These are phyloP conservation scores for Geotrichum reessii DNA, from an alignment of 1,139 yeast genomes.

Conservation along the genomic window DNA sequence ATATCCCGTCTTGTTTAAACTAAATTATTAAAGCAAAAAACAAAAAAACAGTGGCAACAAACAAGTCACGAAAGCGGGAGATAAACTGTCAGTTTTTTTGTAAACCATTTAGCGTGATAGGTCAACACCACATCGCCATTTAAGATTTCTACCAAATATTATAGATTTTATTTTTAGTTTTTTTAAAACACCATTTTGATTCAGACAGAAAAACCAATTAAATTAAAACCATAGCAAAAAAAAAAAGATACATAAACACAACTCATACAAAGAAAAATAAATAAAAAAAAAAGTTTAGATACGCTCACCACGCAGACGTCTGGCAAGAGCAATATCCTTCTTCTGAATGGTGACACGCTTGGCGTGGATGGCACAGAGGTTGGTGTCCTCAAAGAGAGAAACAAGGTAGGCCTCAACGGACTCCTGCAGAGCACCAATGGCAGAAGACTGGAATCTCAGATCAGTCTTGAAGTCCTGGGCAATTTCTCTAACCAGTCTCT, in stretches of 20 bases:
- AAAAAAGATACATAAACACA: background rate
- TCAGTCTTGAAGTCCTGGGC: slow-evolving; percentile 98
- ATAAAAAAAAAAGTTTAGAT: slow-evolving; percentile 9
- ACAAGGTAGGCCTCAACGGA: slow-evolving; percentile 96
- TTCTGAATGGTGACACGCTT: slow-evolving; percentile 99
- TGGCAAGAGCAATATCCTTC: slow-evolving; percentile 98
- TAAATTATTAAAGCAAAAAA: background rate
- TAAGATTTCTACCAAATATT: background rate
- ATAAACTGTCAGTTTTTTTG: background rate
- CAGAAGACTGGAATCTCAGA: slow-evolving; percentile 97
- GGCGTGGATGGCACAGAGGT: slow-evolving; percentile 98
- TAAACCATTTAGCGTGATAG: background rate
- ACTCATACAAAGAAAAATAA: background rate
- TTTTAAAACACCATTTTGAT: background rate
- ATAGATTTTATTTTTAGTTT: background rate
- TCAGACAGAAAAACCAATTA: background rate
- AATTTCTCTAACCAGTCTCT: slow-evolving; percentile 96
- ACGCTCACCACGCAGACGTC: slow-evolving; percentile 93
- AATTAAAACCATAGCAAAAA: background rate
- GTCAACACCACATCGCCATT: background rate
- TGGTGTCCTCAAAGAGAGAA: slow-evolving; percentile 90
- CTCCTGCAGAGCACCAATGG: slow-evolving; percentile 98
- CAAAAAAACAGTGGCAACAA: no score
- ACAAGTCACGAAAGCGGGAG: no score
- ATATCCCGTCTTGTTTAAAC: no score